Percentiles rank a stretch among this genome's conserved stretches.
These are phyloP conservation scores for Pseudotulostoma volvatum DNA, from an alignment of 495 filamentous ascomycete species.

Conservation along the genomic window DNA sequence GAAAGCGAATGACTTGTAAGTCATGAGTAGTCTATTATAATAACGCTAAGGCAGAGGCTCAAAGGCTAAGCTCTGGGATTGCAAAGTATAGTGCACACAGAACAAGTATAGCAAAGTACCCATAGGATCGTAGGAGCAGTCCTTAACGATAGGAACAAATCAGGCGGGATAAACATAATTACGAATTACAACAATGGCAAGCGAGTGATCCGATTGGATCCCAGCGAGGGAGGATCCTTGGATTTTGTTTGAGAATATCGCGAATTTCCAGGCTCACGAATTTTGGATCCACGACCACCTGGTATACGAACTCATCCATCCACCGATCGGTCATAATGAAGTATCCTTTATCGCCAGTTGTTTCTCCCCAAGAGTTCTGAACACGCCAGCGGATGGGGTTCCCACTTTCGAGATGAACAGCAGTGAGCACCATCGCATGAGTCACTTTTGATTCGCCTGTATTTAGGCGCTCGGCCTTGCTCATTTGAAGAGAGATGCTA, in stretches of 20 bases:
- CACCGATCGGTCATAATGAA: conserved; percentile 76
- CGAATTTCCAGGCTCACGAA: conserved; percentile 48
- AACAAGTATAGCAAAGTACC: too few species aligned
- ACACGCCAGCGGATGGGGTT: conserved; percentile 62
- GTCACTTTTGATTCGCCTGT: conserved; percentile 69
- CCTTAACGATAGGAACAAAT: too few species aligned
- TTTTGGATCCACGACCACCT: conserved; percentile 65
- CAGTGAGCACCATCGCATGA: conserved; percentile 82
- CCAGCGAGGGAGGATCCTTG: conserved; percentile 61
- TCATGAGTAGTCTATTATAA: too few species aligned
- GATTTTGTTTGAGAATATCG: conserved; percentile 50
- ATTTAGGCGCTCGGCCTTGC: conserved; percentile 52
- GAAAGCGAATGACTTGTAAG: too few species aligned
- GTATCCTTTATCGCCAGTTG: conserved; percentile 54
- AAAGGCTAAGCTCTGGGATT: too few species aligned
- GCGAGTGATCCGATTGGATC: conserved; percentile 80
- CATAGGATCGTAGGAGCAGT: too few species aligned
- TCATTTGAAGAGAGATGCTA: conserved; percentile 51
- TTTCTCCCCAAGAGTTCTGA: conserved; percentile 67
- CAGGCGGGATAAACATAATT: too few species aligned
- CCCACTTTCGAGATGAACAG: conserved; percentile 54
- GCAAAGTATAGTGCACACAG: too few species aligned
- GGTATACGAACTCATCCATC: conserved; percentile 80
- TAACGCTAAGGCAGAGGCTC: too few species aligned
- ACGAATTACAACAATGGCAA: too few species aligned